These are phyloP conservation scores for Emericellopsis cladophorae DNA, from an alignment of 2,329 filamentous ascomycete species.

Conservation along the genomic window DNA sequence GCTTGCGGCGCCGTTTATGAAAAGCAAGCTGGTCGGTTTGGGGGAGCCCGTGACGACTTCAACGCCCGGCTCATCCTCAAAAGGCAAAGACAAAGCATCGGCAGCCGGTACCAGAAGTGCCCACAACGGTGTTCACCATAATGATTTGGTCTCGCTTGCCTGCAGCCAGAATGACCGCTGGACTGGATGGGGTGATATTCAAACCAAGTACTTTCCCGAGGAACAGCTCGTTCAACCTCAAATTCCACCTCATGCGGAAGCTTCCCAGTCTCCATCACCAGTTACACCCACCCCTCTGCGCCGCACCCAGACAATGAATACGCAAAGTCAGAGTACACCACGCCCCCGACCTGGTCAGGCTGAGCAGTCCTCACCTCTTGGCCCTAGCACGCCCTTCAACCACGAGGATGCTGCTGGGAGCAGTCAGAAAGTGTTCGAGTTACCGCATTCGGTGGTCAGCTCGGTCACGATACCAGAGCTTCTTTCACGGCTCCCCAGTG, in stretches of 20 bases:
- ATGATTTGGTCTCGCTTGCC: slow-evolving; percentile 68
- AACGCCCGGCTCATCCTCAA: slow-evolving; percentile 42
- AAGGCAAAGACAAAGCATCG: slow-evolving; percentile 61
- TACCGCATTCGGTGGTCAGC: slow-evolving; percentile 43
- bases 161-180: slow-evolving; percentile 47
- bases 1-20: slow-evolving; percentile 71
- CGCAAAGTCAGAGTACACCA: slow-evolving; percentile 26
- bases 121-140: slow-evolving; percentile 53
- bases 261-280: slow-evolving; percentile 34
- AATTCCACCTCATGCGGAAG: slow-evolving; percentile 7
- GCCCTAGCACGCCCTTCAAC: slow-evolving; percentile 23
- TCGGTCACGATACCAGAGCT: slow-evolving; percentile 43
- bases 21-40: slow-evolving; percentile 45
- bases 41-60: slow-evolving; percentile 39
- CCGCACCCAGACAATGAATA: slow-evolving; percentile 46
- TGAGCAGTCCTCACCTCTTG: slow-evolving; percentile 37
- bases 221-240: slow-evolving; percentile 12
- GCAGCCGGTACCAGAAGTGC: slow-evolving; percentile 30
- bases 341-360: slow-evolving; percentile 17
- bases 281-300: slow-evolving; percentile 65
- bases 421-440: slow-evolving; percentile 48
- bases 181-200: slow-evolving; percentile 71
- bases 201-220: slow-evolving; percentile 63
- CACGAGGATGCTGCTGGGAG: slow-evolving; percentile 18
- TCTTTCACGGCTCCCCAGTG: slow-evolving; percentile 39